phyloP scores from a whole-genome alignment of 2,329 filamentous ascomycete species.

The Dichotomopilus funicola region DNA sequence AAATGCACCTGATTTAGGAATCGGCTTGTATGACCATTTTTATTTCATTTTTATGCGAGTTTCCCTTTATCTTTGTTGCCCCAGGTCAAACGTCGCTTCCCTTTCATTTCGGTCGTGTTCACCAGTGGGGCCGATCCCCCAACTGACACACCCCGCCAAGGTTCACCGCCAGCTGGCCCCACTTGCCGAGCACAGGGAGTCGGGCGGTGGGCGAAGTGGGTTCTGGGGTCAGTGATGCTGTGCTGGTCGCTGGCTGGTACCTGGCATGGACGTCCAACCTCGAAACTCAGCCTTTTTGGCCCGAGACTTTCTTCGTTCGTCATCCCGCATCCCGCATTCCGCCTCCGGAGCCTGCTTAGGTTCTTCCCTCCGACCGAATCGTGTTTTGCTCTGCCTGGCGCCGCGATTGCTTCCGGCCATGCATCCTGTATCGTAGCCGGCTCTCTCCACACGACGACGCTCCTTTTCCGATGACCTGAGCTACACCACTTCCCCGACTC shows the following conservation, averaged over 20 bases:
- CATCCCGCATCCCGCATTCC: background rate
- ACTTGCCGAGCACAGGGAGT: slow-evolving; percentile 11
- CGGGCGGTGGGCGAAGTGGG: background rate
- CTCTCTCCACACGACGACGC: slow-evolving; percentile 5
- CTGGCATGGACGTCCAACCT: slow-evolving; percentile 14
- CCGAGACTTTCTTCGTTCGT: slow-evolving; percentile 6
- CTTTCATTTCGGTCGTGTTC: too few relatives aligned
- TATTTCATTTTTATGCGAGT: too few relatives aligned
- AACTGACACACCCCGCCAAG: slow-evolving; percentile 5
- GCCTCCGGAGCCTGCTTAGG: too few relatives aligned
- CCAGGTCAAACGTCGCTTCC: too few relatives aligned
- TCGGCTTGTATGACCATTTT: too few relatives aligned
- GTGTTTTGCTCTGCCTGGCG: background rate
- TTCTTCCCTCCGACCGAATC: background rate
- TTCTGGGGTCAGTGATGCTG: background rate
- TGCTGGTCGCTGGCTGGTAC: slow-evolving; percentile 2
- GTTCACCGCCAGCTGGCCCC: slow-evolving; percentile 11
- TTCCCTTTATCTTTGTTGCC: too few relatives aligned
- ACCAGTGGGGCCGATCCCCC: background rate
- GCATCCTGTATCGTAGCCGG: slow-evolving; percentile 12
- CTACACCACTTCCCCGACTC: background rate
- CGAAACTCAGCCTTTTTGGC: slow-evolving; percentile 5
- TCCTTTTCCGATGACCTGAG: slow-evolving; percentile 18
- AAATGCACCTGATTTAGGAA: too few relatives aligned
- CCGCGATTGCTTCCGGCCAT: slow-evolving; percentile 12